Evolutionary conservation across 768 basidiomycete genomes (phyloP), one percentile per base, ranked within the genome.

Genomic region (Amanita pallidorosea): DNA sequence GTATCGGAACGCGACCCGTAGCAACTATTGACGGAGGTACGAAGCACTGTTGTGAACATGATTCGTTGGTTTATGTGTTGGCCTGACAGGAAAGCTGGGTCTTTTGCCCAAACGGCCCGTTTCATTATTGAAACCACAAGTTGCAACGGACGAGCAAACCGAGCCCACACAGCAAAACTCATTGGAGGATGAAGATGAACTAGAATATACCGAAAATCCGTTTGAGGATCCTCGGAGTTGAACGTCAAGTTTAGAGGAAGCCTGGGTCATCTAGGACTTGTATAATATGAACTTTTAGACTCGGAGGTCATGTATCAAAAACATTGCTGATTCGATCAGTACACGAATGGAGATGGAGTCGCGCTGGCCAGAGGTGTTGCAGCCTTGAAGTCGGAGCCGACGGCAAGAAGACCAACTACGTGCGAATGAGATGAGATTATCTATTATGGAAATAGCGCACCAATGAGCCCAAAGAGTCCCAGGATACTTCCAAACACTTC

Each of bases 401-500:
- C 78, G 77, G 94, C 85, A 41, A 94, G 73, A 17, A 94, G 69
- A 2, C 90, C 89, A 55, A 91, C 88, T 92, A 58, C 1, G 35
- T 52, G 15, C 45, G 54, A 51, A 17, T 38, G n/a, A 9, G 18
- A 35, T 51, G 43, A 45, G 12, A 34, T 12, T n/a, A 48, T 40
- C 52, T 49, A 50, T 47, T 34, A 44, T 20, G 44, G 12, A 49
- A 29, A 45, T 33, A 22, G 37, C 87, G 53, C 56, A 92, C 91
- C 88, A 58, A 95, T 96, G 55, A 95, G 70, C 17, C 93, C 94
- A 62, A 95, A 97, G 43, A 97, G 69, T 5, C 94, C 94, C 64
- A 96, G 68, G 51, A 96, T 91, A 60, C 86, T 87, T 48, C 84
- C 86, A 63, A 94, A 91, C 37, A 96, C 93, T 62, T 98, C 96